Conservation (phyloP, 306 rosid species). For the Trifolium dubium region DNA sequence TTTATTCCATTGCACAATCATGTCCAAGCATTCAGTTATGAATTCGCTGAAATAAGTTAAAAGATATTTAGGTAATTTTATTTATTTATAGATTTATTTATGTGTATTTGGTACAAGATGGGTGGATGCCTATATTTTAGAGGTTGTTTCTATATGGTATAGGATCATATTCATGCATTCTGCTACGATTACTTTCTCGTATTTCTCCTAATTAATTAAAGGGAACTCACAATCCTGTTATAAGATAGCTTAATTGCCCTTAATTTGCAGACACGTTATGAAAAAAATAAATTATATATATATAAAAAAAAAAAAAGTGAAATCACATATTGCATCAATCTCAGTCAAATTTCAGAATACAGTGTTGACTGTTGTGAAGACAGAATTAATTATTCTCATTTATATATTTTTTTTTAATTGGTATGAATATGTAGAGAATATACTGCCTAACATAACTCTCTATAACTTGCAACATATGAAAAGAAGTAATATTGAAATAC, state of each 20-base stretch:
- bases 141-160: not conserved
- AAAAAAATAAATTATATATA: no score
- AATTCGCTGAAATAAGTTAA: not conserved
- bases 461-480: not conserved
- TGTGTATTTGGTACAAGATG: no score
- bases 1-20: slow-evolving; percentile 13
- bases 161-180: not conserved
- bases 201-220: no score
- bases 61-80: not conserved
- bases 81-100: not conserved
- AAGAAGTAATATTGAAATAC: no score
- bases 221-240: not conserved
- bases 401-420: no score
- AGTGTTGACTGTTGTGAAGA: not conserved
- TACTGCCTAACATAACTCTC: not conserved
- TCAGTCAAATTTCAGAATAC: not conserved
- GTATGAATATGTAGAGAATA: not conserved
- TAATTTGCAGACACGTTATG: slow-evolving; percentile 37
- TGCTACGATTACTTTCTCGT: not conserved
- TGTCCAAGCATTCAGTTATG: slow-evolving; percentile 9
- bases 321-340: slow-evolving; percentile 10
- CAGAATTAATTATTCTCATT: slow-evolving; percentile 5
- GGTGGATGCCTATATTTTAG: no score
- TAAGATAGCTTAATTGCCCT: not conserved
- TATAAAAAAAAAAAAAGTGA: no score